A percentile compares a stretch with the other conserved stretches of the same genome.
These are phyloP conservation scores for Coemansia sp. DNA, from an alignment of 192 early-diverging fungal species.

Conservation along the genomic window DNA sequence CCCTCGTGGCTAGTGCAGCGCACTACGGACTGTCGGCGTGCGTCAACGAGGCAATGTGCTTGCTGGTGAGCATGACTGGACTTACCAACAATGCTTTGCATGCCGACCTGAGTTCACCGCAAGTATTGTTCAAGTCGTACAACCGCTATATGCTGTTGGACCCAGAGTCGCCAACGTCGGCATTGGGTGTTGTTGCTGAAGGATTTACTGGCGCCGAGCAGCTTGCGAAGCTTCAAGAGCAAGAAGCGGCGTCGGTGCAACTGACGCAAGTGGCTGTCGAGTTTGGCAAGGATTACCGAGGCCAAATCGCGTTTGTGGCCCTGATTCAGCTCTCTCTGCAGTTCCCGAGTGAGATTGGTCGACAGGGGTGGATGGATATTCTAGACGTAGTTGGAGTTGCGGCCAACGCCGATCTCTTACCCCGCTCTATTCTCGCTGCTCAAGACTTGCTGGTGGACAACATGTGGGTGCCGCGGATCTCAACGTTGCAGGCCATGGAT, in stretches of 20 bases:
- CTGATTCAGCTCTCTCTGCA: constrained; percentile 65
- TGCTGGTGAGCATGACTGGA: constrained; percentile 77
- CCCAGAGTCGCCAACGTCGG: constrained; percentile 39
- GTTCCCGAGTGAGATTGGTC: constrained; percentile 68
- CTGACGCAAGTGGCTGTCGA: constrained; percentile 74
- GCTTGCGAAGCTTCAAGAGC: constrained; percentile 39
- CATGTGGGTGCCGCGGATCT: constrained; percentile 45
- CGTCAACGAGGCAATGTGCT: constrained; percentile 77
- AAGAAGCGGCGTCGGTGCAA: constrained; percentile 28
- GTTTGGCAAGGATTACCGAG: constrained; percentile 86
- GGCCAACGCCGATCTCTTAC: constrained; percentile 38
- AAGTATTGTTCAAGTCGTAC: constrained; percentile 31
- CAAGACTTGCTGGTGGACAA: constrained; percentile 11
- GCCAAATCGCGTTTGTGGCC: constrained; percentile 90
- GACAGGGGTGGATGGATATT: constrained; percentile 60
- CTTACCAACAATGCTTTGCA: constrained; percentile 36
- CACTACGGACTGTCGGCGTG: constrained; percentile 74
- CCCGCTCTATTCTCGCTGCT: constrained; percentile 19
- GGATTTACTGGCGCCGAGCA: constrained; percentile 31
- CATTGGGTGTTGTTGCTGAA: constrained; percentile 37
- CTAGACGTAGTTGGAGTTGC: constrained; percentile 70
- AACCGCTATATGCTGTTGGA: constrained; percentile 34
- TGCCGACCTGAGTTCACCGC: constrained; percentile 27
- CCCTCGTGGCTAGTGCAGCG: constrained; percentile 49
- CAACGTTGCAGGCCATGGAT: constrained; percentile 40